A percentile compares a stretch with the other conserved stretches of the same genome.
Conservation (phyloP, 1,284 basidiomycete species). For the Ustilago crameri region DNA sequence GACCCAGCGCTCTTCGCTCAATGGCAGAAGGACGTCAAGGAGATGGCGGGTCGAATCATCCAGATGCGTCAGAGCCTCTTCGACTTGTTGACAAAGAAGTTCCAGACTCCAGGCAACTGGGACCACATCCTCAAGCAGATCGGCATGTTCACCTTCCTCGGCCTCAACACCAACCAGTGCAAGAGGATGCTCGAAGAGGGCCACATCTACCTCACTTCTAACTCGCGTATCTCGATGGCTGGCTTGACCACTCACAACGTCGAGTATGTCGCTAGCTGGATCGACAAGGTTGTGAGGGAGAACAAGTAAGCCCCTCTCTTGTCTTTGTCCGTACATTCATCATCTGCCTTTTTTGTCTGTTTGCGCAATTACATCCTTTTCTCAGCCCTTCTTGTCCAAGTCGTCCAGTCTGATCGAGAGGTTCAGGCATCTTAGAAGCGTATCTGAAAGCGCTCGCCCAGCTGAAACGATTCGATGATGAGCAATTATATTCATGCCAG, state of each 20-base stretch:
- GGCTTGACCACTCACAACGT: constrained; percentile 84
- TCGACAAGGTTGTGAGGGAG: constrained; percentile 64
- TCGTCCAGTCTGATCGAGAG: too few species aligned
- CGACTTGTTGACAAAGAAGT: constrained; percentile 80
- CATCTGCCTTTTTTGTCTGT: background rate
- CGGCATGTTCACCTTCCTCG: constrained; percentile 67
- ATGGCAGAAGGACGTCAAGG: constrained; percentile 89
- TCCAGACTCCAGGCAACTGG: constrained; percentile 87
- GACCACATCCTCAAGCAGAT: constrained; percentile 73
- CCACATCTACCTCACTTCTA: constrained; percentile 87
- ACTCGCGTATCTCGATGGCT: constrained; percentile 88
- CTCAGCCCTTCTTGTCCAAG: too few species aligned
- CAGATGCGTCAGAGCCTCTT: constrained; percentile 85
- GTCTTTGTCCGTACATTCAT: too few species aligned
- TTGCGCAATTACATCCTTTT: constrained; percentile 22
- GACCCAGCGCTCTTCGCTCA: constrained; percentile 78
- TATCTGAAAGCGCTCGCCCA: too few species aligned
- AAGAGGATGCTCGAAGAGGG: constrained; percentile 78
- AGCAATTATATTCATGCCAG: too few species aligned
- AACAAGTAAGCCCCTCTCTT: constrained; percentile 27
- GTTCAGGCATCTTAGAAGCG: too few species aligned
- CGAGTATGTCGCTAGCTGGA: constrained; percentile 64
- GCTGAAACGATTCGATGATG: too few species aligned
- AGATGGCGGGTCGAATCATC: constrained; percentile 92
- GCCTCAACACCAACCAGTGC: constrained; percentile 73